These are phyloP conservation scores for Coniella lustricola DNA, from an alignment of 2,329 filamentous ascomycete species.

Conservation along the genomic window DNA sequence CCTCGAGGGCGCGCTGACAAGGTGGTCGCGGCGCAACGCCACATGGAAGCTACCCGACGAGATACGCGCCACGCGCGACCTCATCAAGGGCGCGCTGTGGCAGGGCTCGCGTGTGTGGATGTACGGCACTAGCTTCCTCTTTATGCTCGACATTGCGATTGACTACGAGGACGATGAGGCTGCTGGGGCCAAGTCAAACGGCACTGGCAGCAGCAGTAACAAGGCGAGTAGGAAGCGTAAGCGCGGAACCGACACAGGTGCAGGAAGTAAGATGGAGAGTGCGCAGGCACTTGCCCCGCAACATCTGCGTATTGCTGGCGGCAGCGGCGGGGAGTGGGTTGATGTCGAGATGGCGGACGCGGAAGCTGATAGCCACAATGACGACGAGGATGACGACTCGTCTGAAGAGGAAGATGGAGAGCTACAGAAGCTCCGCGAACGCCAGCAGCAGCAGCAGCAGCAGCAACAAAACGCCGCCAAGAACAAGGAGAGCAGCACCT, in stretches of 20 bases:
- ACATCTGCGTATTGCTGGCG: constrained; percentile 32
- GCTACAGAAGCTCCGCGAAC: constrained; percentile 26
- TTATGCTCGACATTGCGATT: constrained; percentile 80
- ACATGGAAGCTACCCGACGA: constrained; percentile 65
- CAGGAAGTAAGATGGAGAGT: constrained; percentile 44
- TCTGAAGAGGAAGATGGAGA: constrained; percentile 22
- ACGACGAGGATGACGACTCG: constrained; percentile 26
- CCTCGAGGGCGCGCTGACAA: constrained; percentile 65
- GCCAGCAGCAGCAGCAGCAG: constrained; percentile 22
- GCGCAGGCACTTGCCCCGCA: constrained; percentile 36
- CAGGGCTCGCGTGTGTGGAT: constrained; percentile 74
- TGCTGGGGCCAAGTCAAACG: too few relatives aligned
- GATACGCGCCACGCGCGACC: constrained; percentile 68
- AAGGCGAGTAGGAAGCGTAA: constrained; percentile 45
- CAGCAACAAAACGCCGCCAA: background rate
- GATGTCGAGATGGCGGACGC: constrained; percentile 28
- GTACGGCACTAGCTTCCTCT: constrained; percentile 78
- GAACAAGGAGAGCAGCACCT: constrained; percentile 29
- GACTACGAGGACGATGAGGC: constrained; percentile 41
- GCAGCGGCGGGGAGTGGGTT: constrained; percentile 32
- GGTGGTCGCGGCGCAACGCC: constrained; percentile 82
- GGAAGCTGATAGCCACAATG: constrained; percentile 26
- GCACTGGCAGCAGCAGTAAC: constrained; percentile 13
- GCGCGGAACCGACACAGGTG: constrained; percentile 43
- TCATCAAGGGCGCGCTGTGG: constrained; percentile 81